These are phyloP conservation scores for Penicillium sp. DNA, from an alignment of 2,329 filamentous ascomycete species.

Conservation along the genomic window DNA sequence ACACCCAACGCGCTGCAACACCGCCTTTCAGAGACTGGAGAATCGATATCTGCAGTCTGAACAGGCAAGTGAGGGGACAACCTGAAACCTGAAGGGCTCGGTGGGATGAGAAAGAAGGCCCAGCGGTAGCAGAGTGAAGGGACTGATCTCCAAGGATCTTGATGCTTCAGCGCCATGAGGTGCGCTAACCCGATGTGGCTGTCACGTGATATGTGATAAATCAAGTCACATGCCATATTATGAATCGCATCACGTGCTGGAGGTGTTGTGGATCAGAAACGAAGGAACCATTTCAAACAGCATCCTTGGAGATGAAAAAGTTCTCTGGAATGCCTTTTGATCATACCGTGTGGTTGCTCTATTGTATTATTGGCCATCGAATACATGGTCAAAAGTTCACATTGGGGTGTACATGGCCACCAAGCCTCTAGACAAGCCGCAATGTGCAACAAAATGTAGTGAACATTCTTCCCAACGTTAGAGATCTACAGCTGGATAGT, in stretches of 20 bases:
- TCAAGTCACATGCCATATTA: conserved; percentile 1
- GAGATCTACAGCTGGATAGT: background rate
- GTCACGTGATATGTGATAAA: conserved; percentile 22
- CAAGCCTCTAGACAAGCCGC: no score
- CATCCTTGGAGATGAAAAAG: no score
- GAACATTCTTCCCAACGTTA: background rate
- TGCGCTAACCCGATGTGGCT: conserved; percentile 15
- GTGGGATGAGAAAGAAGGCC: conserved; percentile 23
- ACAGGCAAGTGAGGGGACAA: conserved; percentile 15
- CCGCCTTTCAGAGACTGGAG: conserved; percentile 18
- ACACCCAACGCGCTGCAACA: conserved; percentile 21
- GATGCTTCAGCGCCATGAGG: conserved; percentile 24
- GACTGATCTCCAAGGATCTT: conserved; percentile 27
- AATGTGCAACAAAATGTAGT: no score
- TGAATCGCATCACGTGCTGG: no score
- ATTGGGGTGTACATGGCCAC: no score
- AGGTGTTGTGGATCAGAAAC: no score
- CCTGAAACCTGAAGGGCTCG: conserved; percentile 20
- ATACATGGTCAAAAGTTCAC: no score
- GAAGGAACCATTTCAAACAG: no score
- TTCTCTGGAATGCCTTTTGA: no score
- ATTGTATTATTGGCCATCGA: no score
- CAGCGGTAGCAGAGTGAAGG: conserved; percentile 28
- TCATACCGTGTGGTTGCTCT: no score
- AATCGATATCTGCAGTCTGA: conserved; percentile 9